Base-by-base conservation (phyloP, 2,329 filamentous ascomycete genomes). In the Aspergillus intermedius region DNA sequence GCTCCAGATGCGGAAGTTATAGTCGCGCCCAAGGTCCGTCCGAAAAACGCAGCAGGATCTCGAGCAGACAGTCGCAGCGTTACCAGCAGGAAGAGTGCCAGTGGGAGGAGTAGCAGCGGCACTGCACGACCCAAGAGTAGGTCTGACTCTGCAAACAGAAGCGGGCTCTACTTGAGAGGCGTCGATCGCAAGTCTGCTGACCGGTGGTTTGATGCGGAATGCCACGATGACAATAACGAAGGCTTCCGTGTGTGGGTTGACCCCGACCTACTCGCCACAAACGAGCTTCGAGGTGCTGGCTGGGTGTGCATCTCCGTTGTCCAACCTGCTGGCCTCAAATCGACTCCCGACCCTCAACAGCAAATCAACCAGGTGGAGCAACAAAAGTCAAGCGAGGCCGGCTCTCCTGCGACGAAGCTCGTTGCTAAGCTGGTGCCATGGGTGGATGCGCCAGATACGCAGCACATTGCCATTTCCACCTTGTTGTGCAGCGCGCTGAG, bases 1-100 rank as follows among this genome's bases (percentile, higher is more conserved):
- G 87, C 88, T 0, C 87, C 91, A 0, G 90, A 97, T 64, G 91
- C 91, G 19, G 93, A 98, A 70, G 91, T 98, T 44, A 95, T 97
- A 55, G 93, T 98, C 51, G 93, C 93, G 3, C 93, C 93, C 1
- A 98, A 98, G 72, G 86, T 85, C 22, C 81, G 91, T 48, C 78
- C 86, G 39, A 90, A 88, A 65, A 73, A 78, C 30, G 75, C 82
- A 3, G 80, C 84, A 48, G 78, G 72, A 50, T 70, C 73, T 25
- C 80, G 76, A n/a, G 81, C 83, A 34, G 89, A 94, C 57, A 89
- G 80, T 62, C 79, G 86, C 50, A 96, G 91, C 63, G 86, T 91
- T 7, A 79, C 85, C 2, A 88, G 88, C 41, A 84, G 85, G 57
- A 89, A 84, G 60, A 91, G 88, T 63, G 79, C 69, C 25, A 75